A percentile compares a stretch with the other conserved stretches of the same genome.
phyloP scores from a whole-genome alignment of 139 green algal species.

The Auxenochlorella protothecoides region DNA sequence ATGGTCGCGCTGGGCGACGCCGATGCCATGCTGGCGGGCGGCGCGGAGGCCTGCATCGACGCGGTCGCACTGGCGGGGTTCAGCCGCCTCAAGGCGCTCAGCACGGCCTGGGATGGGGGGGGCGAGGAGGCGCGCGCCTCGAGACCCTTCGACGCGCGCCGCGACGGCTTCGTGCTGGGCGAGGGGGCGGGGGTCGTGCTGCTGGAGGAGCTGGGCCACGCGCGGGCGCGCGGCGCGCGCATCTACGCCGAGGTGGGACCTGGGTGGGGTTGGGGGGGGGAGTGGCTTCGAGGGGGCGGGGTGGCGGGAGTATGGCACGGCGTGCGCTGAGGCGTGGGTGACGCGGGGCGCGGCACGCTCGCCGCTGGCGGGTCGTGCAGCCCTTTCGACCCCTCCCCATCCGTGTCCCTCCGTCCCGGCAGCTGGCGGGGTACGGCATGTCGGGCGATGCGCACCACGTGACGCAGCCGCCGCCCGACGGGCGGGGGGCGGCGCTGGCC shows the following conservation, averaged over 20 bases:
- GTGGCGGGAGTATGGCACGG: not conserved
- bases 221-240: conserved; percentile 28
- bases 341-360: too few species aligned
- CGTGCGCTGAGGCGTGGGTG: too few species aligned
- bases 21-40: conserved; percentile 81
- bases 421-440: conserved; percentile 74
- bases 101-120: conserved; percentile 29
- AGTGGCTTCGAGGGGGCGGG: not conserved
- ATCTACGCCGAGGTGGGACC: conserved; percentile 67
- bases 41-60: conserved; percentile 79
- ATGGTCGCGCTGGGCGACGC: conserved; percentile 77
- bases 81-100: conserved; percentile 58
- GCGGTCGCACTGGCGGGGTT: conserved; percentile 76
- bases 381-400: too few species aligned
- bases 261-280: too few species aligned
- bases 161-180: conserved; percentile 69
- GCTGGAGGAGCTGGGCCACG: conserved; percentile 54
- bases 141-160: conserved; percentile 51
- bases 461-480: conserved; percentile 61
- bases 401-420: not conserved
- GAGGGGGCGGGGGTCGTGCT: conserved; percentile 70
- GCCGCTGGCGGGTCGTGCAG: too few species aligned
- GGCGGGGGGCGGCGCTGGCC: conserved; percentile 41
- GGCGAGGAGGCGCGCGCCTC: conserved; percentile 32
- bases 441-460: conserved; percentile 87